Conservation (phyloP, 2,329 filamentous ascomycete genomes). For the Aspergillus sp. region DNA sequence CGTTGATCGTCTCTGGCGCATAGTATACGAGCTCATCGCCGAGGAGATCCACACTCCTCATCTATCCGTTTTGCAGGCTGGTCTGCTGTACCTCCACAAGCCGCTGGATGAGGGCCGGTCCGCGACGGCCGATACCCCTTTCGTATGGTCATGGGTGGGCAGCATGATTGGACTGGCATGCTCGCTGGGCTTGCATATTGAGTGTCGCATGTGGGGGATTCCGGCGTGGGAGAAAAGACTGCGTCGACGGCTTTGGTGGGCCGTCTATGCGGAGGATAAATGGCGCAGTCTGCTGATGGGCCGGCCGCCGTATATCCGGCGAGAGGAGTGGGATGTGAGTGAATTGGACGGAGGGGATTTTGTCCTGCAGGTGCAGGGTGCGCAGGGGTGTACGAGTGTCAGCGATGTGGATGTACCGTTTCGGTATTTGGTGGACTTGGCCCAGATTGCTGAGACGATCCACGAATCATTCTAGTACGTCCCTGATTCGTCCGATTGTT, state of each 20-base stretch:
- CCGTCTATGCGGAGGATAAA: conserved; percentile 35
- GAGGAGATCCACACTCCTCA: conserved; percentile 27
- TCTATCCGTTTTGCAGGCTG: conserved; percentile 26
- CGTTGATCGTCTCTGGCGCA: conserved; percentile 22
- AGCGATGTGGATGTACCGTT: conserved; percentile 21
- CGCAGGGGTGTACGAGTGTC: background rate
- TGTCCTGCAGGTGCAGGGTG: conserved; percentile 5
- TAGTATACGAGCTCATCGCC: conserved; percentile 24
- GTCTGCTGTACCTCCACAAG: conserved; percentile 26
- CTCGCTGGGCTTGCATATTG: conserved; percentile 31
- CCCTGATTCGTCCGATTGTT: background rate
- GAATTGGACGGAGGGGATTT: conserved; percentile 26
- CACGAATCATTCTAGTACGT: conserved; percentile 27
- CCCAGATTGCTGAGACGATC: conserved; percentile 25
- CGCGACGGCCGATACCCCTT: conserved; percentile 26
- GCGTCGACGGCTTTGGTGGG: conserved; percentile 36
- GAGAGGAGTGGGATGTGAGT: conserved; percentile 30
- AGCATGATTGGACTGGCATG: conserved; percentile 28
- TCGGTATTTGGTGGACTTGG: conserved; percentile 20
- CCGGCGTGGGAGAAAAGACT: conserved; percentile 34
- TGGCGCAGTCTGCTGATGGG: conserved; percentile 32
- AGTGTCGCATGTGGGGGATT: conserved; percentile 33
- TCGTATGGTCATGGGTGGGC: conserved; percentile 33
- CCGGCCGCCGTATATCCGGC: conserved; percentile 29
- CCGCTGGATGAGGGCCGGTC: conserved; percentile 15